Evolutionary conservation across 176 grass and related monocot species (phyloP), one percentile per base, ranked within the genome.

Genomic region (Microstegium vimineum): DNA sequence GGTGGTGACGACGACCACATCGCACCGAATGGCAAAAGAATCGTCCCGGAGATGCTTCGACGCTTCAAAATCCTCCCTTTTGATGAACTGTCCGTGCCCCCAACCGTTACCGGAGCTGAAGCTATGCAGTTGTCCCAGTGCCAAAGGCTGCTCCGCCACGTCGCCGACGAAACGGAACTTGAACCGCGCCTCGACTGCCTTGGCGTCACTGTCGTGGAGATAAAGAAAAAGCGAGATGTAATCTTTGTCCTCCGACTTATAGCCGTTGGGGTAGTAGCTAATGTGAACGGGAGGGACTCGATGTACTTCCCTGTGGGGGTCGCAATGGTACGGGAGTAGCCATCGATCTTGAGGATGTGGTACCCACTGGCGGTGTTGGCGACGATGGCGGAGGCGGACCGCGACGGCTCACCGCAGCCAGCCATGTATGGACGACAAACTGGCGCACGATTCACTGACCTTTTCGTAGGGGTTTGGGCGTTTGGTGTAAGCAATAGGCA

Each of bases 191-290:
- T 59, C n/a, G 12, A 65, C 22, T 36, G 33, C 2, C 12, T 80
- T 23, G 5, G 47, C 30, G 10, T 47, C 41, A 11, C 42, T 59
- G 3, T 28, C n/a, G 49, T 52, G 5, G 63, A 86, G 84, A 10
- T 30, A 0, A 5, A 86, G 77, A 38, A 14, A 37, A 20, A 86
- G 20, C 54, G 75, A 80, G 20, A 86, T 65, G 40, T 36, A 67
- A n/a, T 77, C 66, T 38, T 60, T 75, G 10, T 5, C 9, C 68
- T 60, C 84, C 0, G 15, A 1, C 10, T 5, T 10, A n/a, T n/a
- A n/a, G n/a, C 84, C 84, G 15, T 81, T 86, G 51, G 84, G 84
- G 20, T 27, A 67, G 68, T 81, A 86, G 37, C 41, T 1, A 18
- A 86, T 75, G 54, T 5, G 46, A 85, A 85, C 23, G 12, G 66